Percentiles rank a stretch among this genome's conserved stretches.
These are phyloP conservation scores for Hysterium pulicare DNA, from an alignment of 2,329 filamentous ascomycete species.

Conservation along the genomic window DNA sequence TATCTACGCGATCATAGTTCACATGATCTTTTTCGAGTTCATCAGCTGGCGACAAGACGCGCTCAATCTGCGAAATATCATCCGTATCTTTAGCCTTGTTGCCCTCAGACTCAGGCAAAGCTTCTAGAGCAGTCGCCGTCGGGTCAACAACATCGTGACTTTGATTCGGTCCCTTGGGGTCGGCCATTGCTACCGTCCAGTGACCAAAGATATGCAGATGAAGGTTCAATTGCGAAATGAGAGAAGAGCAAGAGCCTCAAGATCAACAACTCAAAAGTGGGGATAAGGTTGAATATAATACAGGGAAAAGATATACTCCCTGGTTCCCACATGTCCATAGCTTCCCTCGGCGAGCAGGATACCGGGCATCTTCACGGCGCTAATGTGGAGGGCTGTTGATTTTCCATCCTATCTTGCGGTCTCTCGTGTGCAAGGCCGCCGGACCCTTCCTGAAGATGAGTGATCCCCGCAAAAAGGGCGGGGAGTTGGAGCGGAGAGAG, in stretches of 20 bases:
- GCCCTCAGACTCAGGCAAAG: neutral
- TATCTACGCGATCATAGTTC: conserved; percentile 61
- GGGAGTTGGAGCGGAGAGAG: no score
- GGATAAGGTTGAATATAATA: neutral
- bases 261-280: neutral
- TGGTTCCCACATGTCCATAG: no score
- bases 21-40: conserved; percentile 47
- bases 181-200: no score
- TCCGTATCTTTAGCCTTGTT: conserved; percentile 7
- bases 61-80: conserved; percentile 41
- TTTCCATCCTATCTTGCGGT: no score
- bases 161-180: neutral
- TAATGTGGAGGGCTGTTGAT: no score
- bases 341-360: no score
- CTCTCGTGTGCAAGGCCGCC: no score
- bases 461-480: no score
- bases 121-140: neutral
- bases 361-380: no score
- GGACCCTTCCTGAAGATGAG: no score
- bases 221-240: neutral
- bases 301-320: no score
- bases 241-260: neutral
- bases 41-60: conserved; percentile 40
- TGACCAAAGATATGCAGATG: no score
- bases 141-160: neutral